phyloP scores from a whole-genome alignment of 2,329 filamentous ascomycete genomes.

The Monosporascus ibericus region DNA sequence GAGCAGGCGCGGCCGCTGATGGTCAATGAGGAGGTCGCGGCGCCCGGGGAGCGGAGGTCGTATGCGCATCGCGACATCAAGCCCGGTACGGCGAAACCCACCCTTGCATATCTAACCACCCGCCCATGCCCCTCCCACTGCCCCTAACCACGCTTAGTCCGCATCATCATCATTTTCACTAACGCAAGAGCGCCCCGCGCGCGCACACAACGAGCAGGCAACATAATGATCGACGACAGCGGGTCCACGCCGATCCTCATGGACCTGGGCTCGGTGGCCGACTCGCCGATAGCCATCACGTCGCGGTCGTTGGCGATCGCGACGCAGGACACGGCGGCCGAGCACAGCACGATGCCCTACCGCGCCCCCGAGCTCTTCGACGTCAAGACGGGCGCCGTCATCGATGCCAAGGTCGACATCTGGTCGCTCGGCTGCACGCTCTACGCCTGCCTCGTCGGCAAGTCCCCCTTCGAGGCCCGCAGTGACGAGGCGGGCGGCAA shows the following conservation, averaged over 20 bases:
- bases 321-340: slow-evolving; percentile 88
- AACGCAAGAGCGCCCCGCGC: background rate
- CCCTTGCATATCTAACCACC: background rate
- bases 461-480: slow-evolving; percentile 92
- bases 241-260: slow-evolving; percentile 88
- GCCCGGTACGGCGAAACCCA: slow-evolving; percentile 56
- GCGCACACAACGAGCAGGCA: slow-evolving; percentile 43
- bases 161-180: slow-evolving; percentile 1
- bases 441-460: slow-evolving; percentile 92
- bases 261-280: slow-evolving; percentile 89
- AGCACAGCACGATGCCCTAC: slow-evolving; percentile 98
- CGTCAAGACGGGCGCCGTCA: slow-evolving; percentile 83
- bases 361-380: slow-evolving; percentile 96
- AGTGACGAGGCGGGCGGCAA: slow-evolving; percentile 94
- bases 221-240: slow-evolving; percentile 97
- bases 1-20: slow-evolving; percentile 79
- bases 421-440: slow-evolving; percentile 98
- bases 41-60: slow-evolving; percentile 63
- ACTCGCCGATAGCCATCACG: slow-evolving; percentile 82
- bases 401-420: slow-evolving; percentile 96
- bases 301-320: slow-evolving; percentile 85
- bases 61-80: slow-evolving; percentile 98
- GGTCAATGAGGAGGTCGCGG: slow-evolving; percentile 67
- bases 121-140: background rate
- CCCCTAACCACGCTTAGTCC: background rate